These are phyloP conservation scores for Collariella sp. DNA, from an alignment of 495 filamentous ascomycete species.

Conservation along the genomic window DNA sequence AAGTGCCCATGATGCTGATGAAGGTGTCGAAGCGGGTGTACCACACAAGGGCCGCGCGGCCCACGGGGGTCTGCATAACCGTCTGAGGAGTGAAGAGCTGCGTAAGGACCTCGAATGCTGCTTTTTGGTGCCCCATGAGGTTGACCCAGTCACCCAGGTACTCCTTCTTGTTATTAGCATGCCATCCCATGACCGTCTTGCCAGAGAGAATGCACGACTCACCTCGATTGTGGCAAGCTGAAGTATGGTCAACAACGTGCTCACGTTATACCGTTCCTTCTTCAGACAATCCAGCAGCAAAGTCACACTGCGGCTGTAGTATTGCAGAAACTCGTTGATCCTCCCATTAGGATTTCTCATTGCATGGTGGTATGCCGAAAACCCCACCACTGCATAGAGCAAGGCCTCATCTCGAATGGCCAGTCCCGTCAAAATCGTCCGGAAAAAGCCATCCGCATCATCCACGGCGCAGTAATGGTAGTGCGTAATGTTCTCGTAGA, in stretches of 20 bases:
- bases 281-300: slow-evolving; percentile 63
- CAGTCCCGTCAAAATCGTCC: slow-evolving; percentile 56
- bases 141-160: slow-evolving; percentile 93
- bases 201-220: slow-evolving; percentile 16
- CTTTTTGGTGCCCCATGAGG: slow-evolving; percentile 83
- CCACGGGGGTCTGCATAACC: slow-evolving; percentile 57
- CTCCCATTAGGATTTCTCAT: slow-evolving; percentile 57
- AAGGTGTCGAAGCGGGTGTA: slow-evolving; percentile 86
- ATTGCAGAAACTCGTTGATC: slow-evolving; percentile 74
- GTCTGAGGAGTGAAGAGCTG: slow-evolving; percentile 70
- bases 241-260: slow-evolving; percentile 81
- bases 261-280: slow-evolving; percentile 58
- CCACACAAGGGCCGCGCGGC: slow-evolving; percentile 70
- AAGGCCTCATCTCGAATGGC: slow-evolving; percentile 75
- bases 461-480: slow-evolving; percentile 73
- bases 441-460: slow-evolving; percentile 62
- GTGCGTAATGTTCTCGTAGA: slow-evolving; percentile 61
- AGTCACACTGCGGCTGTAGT: slow-evolving; percentile 80
- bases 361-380: slow-evolving; percentile 79
- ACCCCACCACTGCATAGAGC: slow-evolving; percentile 82
- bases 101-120: slow-evolving; percentile 71
- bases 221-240: slow-evolving; percentile 94
- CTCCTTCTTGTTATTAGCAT: slow-evolving; percentile 51
- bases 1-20: slow-evolving; percentile 71
- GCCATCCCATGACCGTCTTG: not conserved